Evolutionary conservation across 495 filamentous ascomycete genomes (phyloP).

Genomic region (Lasiosphaeriaceae sp.): DNA sequence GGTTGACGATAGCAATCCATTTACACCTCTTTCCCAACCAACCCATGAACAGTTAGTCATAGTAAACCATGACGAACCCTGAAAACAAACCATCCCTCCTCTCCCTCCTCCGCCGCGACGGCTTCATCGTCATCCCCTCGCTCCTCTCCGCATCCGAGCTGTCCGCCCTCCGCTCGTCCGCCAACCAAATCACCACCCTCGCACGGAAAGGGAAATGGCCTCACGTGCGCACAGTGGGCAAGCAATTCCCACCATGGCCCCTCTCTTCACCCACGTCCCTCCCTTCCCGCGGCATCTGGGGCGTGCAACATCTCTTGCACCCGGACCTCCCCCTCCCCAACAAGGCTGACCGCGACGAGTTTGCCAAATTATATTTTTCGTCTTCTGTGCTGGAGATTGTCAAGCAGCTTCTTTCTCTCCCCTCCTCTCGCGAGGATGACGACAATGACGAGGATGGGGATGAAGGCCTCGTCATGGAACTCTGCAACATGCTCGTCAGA

Average conservation of each 20-base stretch:
- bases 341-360: constrained; percentile 43
- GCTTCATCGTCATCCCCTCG: constrained; percentile 36
- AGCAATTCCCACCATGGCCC: constrained; percentile 83
- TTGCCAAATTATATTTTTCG: constrained; percentile 65
- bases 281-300: constrained; percentile 66
- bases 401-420: constrained; percentile 46
- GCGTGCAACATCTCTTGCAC: constrained; percentile 78
- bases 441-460: background rate
- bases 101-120: constrained; percentile 24
- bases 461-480: constrained; percentile 62
- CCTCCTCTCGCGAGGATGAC: no score
- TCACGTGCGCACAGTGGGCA: constrained; percentile 74
- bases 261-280: constrained; percentile 31
- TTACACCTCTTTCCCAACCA: no score
- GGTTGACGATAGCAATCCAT: no score
- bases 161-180: constrained; percentile 49
- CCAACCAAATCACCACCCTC: constrained; percentile 47
- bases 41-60: background rate
- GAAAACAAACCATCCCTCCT: background rate
- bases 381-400: constrained; percentile 52
- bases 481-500: constrained; percentile 74
- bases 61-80: background rate
- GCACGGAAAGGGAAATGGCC: constrained; percentile 67
- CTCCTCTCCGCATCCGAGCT: constrained; percentile 28
- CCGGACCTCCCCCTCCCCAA: constrained; percentile 45